Evolutionary conservation across 345 rosid species (phyloP), one percentile per base, ranked within the genome.

Genomic region (Noccaea caerulescens): DNA sequence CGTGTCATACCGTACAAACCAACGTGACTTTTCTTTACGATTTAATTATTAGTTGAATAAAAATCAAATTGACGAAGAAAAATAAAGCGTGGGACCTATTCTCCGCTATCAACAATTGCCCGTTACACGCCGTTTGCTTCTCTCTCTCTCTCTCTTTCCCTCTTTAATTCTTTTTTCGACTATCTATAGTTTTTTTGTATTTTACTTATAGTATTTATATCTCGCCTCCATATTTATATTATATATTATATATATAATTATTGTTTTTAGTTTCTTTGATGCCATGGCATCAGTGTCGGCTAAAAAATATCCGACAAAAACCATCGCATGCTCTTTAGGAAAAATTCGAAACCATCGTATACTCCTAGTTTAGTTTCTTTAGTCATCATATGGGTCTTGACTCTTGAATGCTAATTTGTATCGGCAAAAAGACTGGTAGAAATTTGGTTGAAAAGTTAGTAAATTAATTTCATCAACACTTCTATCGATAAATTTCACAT

Each of bases 1-100:
- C 74, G 79, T 75, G 79, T 69, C 79, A 68, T 68, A 62, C 79
- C 79, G 78, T 75, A 68, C 78, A 68, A 75, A 43, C 52, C 58
- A 61, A 75, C 74, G 50, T 75, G 64, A 68, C 79, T 75, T 61
- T 59, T 60, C 72, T 74, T 43, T 41, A 5, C 51, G 7, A 37
- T 72, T 46, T 44, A 47, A 38, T 57, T 25, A 43, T 14, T 12
- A 34, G 64, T 52, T 12, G 5, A 32, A 50, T 23, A 27, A 1
- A 66, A 4, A 65, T 37, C 16, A 13, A 16, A 59, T 16, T 47
- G 25, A 27, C 30, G 30, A 69, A 38, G 3, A 47, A 23, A 37
- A 7, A 49, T 3, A 36, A 58, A 58, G 10, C 42, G 38, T 34
- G 58, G 64, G 64, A 27, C 63, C 39, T 53, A 1, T 44, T 44